Conservation (phyloP, 2,329 filamentous ascomycete species). For the Fusarium mundagurra region DNA sequence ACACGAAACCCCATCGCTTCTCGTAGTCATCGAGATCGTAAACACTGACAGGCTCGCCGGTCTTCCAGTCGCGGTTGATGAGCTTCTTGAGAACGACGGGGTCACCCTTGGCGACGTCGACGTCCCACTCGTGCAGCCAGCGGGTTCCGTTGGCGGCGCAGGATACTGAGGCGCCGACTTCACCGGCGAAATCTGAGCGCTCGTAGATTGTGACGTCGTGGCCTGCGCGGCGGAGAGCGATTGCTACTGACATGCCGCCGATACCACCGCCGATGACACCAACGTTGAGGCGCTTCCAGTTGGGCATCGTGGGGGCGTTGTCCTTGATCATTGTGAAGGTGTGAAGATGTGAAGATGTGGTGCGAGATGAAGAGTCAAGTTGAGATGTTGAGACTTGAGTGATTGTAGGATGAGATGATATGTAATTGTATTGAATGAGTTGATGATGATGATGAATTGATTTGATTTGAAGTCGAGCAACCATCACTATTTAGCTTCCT, state of each 20-base stretch:
- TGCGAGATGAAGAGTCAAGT: background rate
- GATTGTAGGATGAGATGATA: background rate
- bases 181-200: constrained; percentile 71
- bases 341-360: background rate
- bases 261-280: constrained; percentile 60
- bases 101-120: constrained; percentile 71
- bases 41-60: constrained; percentile 71
- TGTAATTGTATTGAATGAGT: background rate
- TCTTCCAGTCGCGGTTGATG: constrained; percentile 77
- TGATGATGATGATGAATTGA: background rate
- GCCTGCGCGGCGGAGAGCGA: constrained; percentile 58
- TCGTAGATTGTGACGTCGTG: constrained; percentile 71
- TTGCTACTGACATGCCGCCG: constrained; percentile 58
- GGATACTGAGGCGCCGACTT: constrained; percentile 73
- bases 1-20: constrained; percentile 70
- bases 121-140: constrained; percentile 75
- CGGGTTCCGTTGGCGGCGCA: constrained; percentile 76
- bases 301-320: constrained; percentile 23
- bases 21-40: constrained; percentile 74
- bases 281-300: constrained; percentile 58
- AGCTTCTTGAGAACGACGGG: constrained; percentile 72
- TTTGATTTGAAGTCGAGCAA: background rate
- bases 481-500: constrained; percentile 34
- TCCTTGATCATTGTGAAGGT: constrained; percentile 27
- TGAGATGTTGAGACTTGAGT: background rate